phyloP scores from a whole-genome alignment of 768 basidiomycete genomes.

The Suillus sp. region DNA sequence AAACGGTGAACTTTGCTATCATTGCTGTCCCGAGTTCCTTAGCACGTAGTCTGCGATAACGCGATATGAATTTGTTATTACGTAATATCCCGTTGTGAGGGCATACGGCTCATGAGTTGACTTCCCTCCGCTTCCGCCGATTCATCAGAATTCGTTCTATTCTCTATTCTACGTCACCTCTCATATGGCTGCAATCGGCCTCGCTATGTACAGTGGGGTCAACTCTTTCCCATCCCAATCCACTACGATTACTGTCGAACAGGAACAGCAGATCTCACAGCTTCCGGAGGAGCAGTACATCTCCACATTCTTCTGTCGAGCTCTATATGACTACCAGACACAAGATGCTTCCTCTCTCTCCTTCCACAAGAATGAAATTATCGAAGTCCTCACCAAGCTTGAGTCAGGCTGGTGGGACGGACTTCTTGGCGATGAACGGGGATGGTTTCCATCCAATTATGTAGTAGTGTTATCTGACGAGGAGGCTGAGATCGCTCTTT shows the following conservation, averaged over 20 bases:
- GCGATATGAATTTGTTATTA: conserved; percentile 21
- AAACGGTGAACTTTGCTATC: conserved; percentile 47
- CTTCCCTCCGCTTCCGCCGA: conserved; percentile 12
- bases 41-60: conserved; percentile 8
- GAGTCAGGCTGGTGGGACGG: conserved; percentile 99
- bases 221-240: conserved; percentile 19
- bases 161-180: conserved; percentile 11
- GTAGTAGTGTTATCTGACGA: conserved; percentile 77
- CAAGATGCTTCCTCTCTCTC: conserved; percentile 87
- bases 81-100: conserved; percentile 23
- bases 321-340: conserved; percentile 90
- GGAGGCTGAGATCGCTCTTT: conserved; percentile 71
- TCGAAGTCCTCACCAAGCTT: conserved; percentile 89
- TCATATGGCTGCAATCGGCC: conserved; percentile 29
- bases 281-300: conserved; percentile 58
- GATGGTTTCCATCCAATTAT: conserved; percentile 99
- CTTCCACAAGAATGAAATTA: conserved; percentile 84
- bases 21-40: neutral
- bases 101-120: conserved; percentile 14
- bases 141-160: conserved; percentile 16
- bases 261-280: conserved; percentile 19
- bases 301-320: conserved; percentile 83
- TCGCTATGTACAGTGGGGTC: conserved; percentile 23
- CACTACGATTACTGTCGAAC: conserved; percentile 27
- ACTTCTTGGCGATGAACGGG: conserved; percentile 82